Evolutionary conservation across 164 flowering plant genomes (phyloP), one percentile per base, ranked within the genome.

Genomic region (Amborella trichopoda): DNA sequence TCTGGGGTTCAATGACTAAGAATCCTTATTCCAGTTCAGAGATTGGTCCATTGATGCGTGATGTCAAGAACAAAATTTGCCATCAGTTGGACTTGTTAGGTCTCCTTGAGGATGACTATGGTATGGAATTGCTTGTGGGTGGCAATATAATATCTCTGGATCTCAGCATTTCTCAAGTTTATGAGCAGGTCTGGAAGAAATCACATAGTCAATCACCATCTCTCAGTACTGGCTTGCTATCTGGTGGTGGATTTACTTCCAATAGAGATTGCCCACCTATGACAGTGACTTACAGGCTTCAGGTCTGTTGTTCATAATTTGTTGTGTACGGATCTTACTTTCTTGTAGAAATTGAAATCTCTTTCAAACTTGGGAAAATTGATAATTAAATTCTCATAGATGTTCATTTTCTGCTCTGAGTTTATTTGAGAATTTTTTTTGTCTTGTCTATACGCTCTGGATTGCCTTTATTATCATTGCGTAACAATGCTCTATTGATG

Each of bases 1-100:
- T 93, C 55, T 73, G 99, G 75, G 99, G 99, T 45, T 93, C 99
- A 48, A 93, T 93, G 99, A 93, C 96, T 8, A 87, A 87, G 63
- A 93, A 88, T 73, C 99, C 99, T 11, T 93, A 93, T 67, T 82
- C 99, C 5, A 93, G 99, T 62, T 61, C 85, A 51, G 99, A 93
- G 69, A 79, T 93, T 65, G 99, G 99, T 66, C 95, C 95, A 4
- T 49, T 93, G 58, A 93, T 93, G 99, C 91, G 96, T 54, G 96
- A 93, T 69, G 96, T 83, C 26, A 93, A 88, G 67, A 93, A 93
- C 60, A 93, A 93, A 58, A 93, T 93, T 48, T 93, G 99, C 55
- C 83, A 85, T 58, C 96, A 88, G 45, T 64, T 93, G 67, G 99
- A 93, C 63, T 60, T 93, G 18, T 49, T 93, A 27, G 91, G 96